phyloP scores from a whole-genome alignment of 208 protist genomes.

The Trypanosoma mega region DNA sequence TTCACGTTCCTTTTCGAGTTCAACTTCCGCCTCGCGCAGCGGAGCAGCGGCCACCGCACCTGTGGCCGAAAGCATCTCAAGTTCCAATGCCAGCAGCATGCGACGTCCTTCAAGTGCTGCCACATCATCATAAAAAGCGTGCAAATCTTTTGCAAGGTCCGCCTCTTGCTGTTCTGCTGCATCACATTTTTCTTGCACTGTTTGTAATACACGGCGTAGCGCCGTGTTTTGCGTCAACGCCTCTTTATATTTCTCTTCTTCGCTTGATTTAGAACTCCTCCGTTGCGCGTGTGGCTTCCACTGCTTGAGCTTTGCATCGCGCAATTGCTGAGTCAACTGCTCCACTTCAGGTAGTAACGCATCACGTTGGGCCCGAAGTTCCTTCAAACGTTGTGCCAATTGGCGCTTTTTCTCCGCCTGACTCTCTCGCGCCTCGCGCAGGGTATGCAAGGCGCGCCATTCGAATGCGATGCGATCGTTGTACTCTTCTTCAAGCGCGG shows the following conservation, averaged over 20 bases:
- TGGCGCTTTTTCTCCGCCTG: background rate
- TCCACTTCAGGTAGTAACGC: background rate
- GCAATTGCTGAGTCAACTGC: background rate
- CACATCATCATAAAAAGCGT: background rate
- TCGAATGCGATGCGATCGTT: background rate
- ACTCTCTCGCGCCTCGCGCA: background rate
- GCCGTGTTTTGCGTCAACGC: conserved; percentile 6
- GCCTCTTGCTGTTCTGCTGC: background rate
- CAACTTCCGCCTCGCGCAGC: background rate
- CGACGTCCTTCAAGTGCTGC: conserved; percentile 3
- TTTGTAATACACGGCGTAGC: background rate
- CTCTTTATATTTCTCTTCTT: too few relatives aligned
- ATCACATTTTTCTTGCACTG: background rate
- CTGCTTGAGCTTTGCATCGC: background rate
- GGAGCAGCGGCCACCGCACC: background rate
- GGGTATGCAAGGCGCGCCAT: background rate
- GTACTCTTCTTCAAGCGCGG: background rate
- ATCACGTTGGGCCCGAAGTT: background rate
- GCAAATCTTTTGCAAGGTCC: background rate
- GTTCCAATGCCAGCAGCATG: conserved; percentile 1
- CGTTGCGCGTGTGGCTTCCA: conserved; percentile 1
- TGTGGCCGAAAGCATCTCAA: background rate
- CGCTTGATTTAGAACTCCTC: too few relatives aligned
- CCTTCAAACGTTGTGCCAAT: background rate
- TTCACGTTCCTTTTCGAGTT: background rate